These are phyloP conservation scores for Phylloporus scabripes DNA, from an alignment of 768 basidiomycete genomes.

Conservation along the genomic window DNA sequence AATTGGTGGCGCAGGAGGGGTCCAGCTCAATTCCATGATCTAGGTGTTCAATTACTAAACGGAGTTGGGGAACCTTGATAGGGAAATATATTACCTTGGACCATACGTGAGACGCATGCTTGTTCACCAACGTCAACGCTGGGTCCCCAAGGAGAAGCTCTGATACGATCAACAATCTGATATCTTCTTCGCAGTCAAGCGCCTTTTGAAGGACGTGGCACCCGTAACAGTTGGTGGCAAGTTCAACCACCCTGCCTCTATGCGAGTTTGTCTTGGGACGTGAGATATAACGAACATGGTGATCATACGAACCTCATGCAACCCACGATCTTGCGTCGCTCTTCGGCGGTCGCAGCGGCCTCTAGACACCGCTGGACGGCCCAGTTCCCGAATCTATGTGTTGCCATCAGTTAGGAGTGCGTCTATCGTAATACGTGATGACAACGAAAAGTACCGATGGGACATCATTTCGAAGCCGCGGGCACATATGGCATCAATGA, in stretches of 20 bases:
- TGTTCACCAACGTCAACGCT: conserved; percentile 81
- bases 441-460: conserved; percentile 47
- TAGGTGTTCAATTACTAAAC: conserved; percentile 25
- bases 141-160: conserved; percentile 82
- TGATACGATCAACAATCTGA: conserved; percentile 75
- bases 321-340: conserved; percentile 73
- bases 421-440: background rate
- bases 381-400: conserved; percentile 82
- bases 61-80: background rate
- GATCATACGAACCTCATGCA: conserved; percentile 66
- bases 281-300: conserved; percentile 4
- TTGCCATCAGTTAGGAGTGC: conserved; percentile 5
- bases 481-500: conserved; percentile 81
- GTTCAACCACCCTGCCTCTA: conserved; percentile 79
- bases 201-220: conserved; percentile 89
- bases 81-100: conserved; percentile 54
- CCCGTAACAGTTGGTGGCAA: conserved; percentile 85
- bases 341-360: conserved; percentile 67
- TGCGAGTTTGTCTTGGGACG: background rate
- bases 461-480: conserved; percentile 93
- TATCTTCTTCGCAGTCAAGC: conserved; percentile 85
- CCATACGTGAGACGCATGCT: conserved; percentile 90
- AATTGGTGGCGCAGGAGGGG: conserved; percentile 80
- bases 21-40: conserved; percentile 92
- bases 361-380: conserved; percentile 85